Percentiles rank a stretch among this genome's conserved stretches.
phyloP scores from a whole-genome alignment of 805 yeast genomes.

The Pichia cephalocereana region DNA sequence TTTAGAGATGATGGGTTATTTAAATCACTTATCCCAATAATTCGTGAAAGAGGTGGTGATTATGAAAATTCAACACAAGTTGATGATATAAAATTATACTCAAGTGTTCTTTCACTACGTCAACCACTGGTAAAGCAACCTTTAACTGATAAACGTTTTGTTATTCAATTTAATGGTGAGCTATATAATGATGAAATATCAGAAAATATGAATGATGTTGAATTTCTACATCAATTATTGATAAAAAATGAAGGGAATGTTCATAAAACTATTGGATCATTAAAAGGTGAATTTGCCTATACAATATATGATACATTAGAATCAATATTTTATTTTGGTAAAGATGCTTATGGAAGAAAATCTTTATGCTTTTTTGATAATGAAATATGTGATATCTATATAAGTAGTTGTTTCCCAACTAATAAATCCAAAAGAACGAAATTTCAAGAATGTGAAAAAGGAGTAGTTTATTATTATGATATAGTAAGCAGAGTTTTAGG shows the following conservation, averaged over 20 bases:
- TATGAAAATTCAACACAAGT: constrained; percentile 27
- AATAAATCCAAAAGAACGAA: constrained; percentile 17
- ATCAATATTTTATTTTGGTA: constrained; percentile 57
- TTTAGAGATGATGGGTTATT: constrained; percentile 17
- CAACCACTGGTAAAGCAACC: constrained; percentile 79
- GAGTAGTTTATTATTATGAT: constrained; percentile 38
- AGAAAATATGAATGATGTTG: constrained; percentile 50
- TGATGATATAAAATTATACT: constrained; percentile 30
- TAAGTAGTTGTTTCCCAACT: constrained; percentile 40
- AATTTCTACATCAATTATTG: constrained; percentile 35
- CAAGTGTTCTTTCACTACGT: constrained; percentile 75
- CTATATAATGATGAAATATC: constrained; percentile 54
- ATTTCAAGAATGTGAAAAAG: constrained; percentile 49
- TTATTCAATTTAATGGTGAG: constrained; percentile 87
- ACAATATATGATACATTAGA: constrained; percentile 36
- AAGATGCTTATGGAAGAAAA: constrained; percentile 77
- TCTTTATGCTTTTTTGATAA: constrained; percentile 44
- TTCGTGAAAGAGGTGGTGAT: constrained; percentile 60
- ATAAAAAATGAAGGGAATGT: constrained; percentile 26
- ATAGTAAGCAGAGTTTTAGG: constrained; percentile 13
- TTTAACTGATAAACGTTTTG: constrained; percentile 26
- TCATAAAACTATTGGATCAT: constrained; percentile 28
- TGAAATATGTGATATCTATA: constrained; percentile 30
- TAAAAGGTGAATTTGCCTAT: constrained; percentile 83
- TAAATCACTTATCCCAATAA: constrained; percentile 32